Evolutionary conservation across 169 alveolate species (phyloP), one percentile per base, ranked within the genome.

Genomic region (Theileria luwenshuni): DNA sequence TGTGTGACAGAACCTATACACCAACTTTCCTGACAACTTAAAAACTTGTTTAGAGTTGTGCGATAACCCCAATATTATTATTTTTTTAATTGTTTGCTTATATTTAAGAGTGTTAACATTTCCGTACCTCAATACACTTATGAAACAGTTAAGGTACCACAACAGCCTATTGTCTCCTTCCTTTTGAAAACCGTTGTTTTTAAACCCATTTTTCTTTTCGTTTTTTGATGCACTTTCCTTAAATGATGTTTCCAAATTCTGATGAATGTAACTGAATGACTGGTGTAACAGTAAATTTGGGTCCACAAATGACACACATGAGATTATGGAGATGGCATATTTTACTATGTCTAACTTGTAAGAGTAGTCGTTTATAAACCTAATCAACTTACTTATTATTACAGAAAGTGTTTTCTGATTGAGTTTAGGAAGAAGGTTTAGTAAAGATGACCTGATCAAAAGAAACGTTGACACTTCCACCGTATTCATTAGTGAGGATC

Each of bases 401-500:
- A 35, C 41, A 8, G 67, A n/a, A 23, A 72, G 33, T 47, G 83
- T 73, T 60, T 72, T 7, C 28, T 47, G 30, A 28, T 72, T 79
- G 0, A 75, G 61, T 35, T 70, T 74, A 41, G 81, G 60, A 12
- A 79, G 59, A 0, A 79, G 58, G 48, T 62, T 79, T 13, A 72
- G 61, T 45, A 79, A 32, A 19, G 87, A 64, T 19, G 84, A 79
- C 5, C 83, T 74, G 41, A 59, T 17, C 77, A 79, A 21, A 6
- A 79, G 42, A 23, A 19, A 79, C 3, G 72, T 71, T 10, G 83
- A 72, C 69, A 79, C 70, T 35, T 79, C 87, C 32, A 79, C 74
- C 2, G 81, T 75, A 32, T 79, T 71, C 87, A 79, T 71, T 51
- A 79, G 56, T 1, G 87, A 79, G 21, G 60, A 64, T 28, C 69